phyloP scores from a whole-genome alignment of 768 basidiomycete species.

The Leccinum ochraceum region DNA sequence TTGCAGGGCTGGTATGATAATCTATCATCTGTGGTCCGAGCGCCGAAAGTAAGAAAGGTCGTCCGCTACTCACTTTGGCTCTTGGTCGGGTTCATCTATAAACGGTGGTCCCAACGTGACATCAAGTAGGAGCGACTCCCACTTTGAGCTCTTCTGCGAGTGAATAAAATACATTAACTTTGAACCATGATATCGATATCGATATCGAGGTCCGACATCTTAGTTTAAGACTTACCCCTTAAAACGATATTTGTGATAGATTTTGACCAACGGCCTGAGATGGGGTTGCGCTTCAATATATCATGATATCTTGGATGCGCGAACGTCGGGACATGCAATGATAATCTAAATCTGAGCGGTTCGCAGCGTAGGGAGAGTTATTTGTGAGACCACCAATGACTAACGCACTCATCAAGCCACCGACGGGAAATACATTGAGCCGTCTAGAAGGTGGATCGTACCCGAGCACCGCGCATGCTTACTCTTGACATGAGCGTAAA shows the following conservation, averaged over 20 bases:
- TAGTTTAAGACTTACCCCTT: no score
- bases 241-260: no score
- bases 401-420: not conserved
- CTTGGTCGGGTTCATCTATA: conserved; percentile 30
- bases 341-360: not conserved
- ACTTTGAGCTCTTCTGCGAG: no score
- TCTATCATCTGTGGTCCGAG: conserved; percentile 40
- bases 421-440: not conserved
- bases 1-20: not conserved
- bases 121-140: no score
- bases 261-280: no score
- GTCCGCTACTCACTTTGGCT: conserved; percentile 40
- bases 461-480: not conserved
- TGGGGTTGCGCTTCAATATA: not conserved
- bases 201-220: no score
- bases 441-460: not conserved
- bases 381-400: not conserved
- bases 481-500: not conserved
- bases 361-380: not conserved
- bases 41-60: conserved; percentile 30
- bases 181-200: no score
- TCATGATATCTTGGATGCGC: not conserved
- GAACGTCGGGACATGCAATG: not conserved
- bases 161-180: no score
- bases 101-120: conserved; percentile 36